A percentile compares a stretch with the other conserved stretches of the same genome.
Evolutionary conservation across 1,139 yeast species (phyloP).

Genomic region (Lizanozyma gosingica): DNA sequence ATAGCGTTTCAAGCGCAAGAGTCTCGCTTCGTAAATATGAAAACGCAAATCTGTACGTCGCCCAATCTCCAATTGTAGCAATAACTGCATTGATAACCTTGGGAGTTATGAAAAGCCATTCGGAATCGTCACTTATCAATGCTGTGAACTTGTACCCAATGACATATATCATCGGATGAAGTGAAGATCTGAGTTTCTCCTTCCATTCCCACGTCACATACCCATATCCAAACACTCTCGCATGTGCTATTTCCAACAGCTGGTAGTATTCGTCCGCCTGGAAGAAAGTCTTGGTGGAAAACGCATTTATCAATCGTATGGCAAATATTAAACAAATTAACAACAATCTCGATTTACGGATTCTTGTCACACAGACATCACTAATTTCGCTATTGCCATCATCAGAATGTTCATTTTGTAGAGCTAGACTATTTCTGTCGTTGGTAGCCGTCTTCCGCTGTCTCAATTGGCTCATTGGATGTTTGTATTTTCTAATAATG

Average conservation of each 20-base stretch:
- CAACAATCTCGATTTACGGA: too few species aligned
- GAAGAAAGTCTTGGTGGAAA: slow-evolving; percentile 63
- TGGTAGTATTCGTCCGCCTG: slow-evolving; percentile 98
- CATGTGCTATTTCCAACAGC: slow-evolving; percentile 86
- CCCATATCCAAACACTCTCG: slow-evolving; percentile 68
- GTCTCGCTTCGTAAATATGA: slow-evolving; percentile 4
- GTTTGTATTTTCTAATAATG: neutral
- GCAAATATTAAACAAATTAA: too few species aligned
- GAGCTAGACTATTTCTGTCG: too few species aligned
- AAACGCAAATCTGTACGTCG: slow-evolving; percentile 36
- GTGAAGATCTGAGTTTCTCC: slow-evolving; percentile 60
- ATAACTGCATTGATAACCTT: slow-evolving; percentile 60
- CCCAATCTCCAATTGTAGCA: slow-evolving; percentile 67
- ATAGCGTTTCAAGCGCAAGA: slow-evolving; percentile 38
- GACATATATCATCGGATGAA: slow-evolving; percentile 71
- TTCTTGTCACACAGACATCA: too few species aligned
- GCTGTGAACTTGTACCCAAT: slow-evolving; percentile 21
- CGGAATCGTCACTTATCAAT: slow-evolving; percentile 6
- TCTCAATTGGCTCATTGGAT: neutral
- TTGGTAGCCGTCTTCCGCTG: neutral
- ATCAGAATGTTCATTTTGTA: too few species aligned
- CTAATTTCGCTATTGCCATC: too few species aligned
- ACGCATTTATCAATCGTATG: slow-evolving; percentile 51
- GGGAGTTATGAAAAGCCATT: slow-evolving; percentile 34
- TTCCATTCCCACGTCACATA: slow-evolving; percentile 94